Evolutionary conservation across 305 asterid genomes (phyloP), one percentile per base, ranked within the genome.

Genomic region (Plantago coronopus): DNA sequence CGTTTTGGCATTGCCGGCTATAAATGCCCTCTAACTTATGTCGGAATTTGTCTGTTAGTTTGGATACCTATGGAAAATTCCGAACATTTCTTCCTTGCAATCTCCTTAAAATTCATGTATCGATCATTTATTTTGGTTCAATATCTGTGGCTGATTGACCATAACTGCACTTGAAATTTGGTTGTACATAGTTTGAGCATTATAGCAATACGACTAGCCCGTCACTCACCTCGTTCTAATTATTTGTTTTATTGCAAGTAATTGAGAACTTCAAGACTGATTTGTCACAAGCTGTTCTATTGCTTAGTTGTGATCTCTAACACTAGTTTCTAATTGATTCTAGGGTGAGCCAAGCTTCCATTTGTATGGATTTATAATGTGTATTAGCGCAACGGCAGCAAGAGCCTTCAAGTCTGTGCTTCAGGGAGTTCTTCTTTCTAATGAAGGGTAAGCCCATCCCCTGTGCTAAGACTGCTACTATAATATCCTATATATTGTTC

Each of bases 301-400:
- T 61, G 54, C 23, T 12, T 6, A 18, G 7, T 17, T 14, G 42
- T 20, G 37, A 29, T 46, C 48, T 56, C 49, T 54, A 23, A 18
- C 46, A 55, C 53, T 43, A 47, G 55, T 47, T 48, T 65, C 17
- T 49, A 51, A 48, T 51, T 73, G 74, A 53, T 80, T 73, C 70
- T 78, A 91, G 98, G 98, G 98, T 7, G 98, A 91, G 54, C 98
- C 96, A 27, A 84, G 86, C 75, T 91, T 91, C 83, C 91, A 91
- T 70, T 74, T 88, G 62, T 91, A 76, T 57, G 98, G 98, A 69
- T 91, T 91, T 71, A 75, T 91, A 48, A 91, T 86, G 95, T 91
- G 98, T 74, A 71, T 88, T 67, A 69, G 94, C 59, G 96, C 98
- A 23, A 91, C 98, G 57, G 98, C 98, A 55, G 96, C 98, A 5